Percentiles rank a stretch among this genome's conserved stretches.
phyloP scores from a whole-genome alignment of 2,329 filamentous ascomycete species.

The Fusarium heterosporum region DNA sequence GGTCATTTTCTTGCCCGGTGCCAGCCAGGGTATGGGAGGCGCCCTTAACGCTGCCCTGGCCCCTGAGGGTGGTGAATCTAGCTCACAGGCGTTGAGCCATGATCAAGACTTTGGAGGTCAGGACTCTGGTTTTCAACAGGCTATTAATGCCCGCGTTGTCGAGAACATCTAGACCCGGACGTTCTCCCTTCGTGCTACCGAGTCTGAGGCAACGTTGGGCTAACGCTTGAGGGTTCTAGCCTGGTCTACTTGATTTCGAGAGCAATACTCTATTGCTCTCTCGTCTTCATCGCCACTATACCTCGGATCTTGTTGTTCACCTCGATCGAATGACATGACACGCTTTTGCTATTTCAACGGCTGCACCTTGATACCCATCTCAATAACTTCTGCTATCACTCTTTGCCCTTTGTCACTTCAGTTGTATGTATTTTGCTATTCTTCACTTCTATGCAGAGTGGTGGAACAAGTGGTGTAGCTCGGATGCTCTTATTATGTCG shows the following conservation, averaged over 20 bases:
- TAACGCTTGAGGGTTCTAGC: constrained; percentile 51
- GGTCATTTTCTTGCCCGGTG: constrained; percentile 82
- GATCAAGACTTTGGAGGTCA: constrained; percentile 65
- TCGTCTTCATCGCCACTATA: constrained; percentile 39
- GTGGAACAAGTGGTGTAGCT: not conserved
- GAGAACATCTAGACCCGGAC: constrained; percentile 78
- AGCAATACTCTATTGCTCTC: constrained; percentile 26
- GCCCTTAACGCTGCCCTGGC: constrained; percentile 60
- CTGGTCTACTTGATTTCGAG: constrained; percentile 54
- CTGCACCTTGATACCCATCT: constrained; percentile 36
- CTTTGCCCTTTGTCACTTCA: constrained; percentile 5
- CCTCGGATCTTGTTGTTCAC: constrained; percentile 7
- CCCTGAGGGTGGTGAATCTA: constrained; percentile 60
- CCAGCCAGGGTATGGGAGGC: constrained; percentile 65
- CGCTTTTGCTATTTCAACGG: constrained; percentile 13
- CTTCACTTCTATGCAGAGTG: constrained; percentile 10
- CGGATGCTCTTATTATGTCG: not conserved
- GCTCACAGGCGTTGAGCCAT: constrained; percentile 56
- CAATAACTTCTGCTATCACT: constrained; percentile 4
- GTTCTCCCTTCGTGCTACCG: constrained; percentile 27
- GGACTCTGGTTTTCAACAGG: constrained; percentile 77
- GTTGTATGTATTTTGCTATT: constrained; percentile 34
- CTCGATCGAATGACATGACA: constrained; percentile 3
- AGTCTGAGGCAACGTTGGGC: constrained; percentile 41
- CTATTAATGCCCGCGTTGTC: constrained; percentile 83